Evolutionary conservation across 805 yeast genomes (phyloP).

Genomic region (Jamesozyma spencerorum): DNA sequence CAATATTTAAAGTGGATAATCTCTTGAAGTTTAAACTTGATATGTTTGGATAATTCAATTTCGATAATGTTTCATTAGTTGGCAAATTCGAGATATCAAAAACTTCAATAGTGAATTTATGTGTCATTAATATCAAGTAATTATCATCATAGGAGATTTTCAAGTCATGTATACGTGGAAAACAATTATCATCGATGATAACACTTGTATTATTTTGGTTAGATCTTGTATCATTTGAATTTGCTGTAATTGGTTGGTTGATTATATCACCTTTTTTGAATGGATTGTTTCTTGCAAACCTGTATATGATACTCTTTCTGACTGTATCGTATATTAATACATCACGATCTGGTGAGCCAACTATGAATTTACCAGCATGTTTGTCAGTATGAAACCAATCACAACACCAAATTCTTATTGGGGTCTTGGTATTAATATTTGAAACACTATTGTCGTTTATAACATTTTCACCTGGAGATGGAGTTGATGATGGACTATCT

Average conservation of each 20-base stretch:
- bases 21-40: constrained; percentile 21
- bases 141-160: constrained; percentile 58
- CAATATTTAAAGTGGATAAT: constrained; percentile 40
- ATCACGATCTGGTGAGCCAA: constrained; percentile 72
- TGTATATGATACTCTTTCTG: constrained; percentile 15
- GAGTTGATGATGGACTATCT: constrained; percentile 3
- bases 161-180: constrained; percentile 54
- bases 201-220: background rate
- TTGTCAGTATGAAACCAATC: constrained; percentile 56
- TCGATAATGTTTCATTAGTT: constrained; percentile 8
- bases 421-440: constrained; percentile 9
- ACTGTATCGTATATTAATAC: constrained; percentile 39
- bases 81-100: constrained; percentile 38
- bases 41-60: background rate
- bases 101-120: constrained; percentile 51
- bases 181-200: constrained; percentile 11
- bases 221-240: background rate
- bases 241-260: background rate
- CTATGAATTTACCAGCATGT: constrained; percentile 39
- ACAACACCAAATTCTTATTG: constrained; percentile 42
- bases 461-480: background rate
- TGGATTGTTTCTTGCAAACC: constrained; percentile 23
- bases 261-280: background rate
- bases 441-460: background rate
- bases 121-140: constrained; percentile 53